A percentile compares a stretch with the other conserved stretches of the same genome.
phyloP scores from a whole-genome alignment of 1,139 yeast species.

The Blastobotrys arbuscula region DNA sequence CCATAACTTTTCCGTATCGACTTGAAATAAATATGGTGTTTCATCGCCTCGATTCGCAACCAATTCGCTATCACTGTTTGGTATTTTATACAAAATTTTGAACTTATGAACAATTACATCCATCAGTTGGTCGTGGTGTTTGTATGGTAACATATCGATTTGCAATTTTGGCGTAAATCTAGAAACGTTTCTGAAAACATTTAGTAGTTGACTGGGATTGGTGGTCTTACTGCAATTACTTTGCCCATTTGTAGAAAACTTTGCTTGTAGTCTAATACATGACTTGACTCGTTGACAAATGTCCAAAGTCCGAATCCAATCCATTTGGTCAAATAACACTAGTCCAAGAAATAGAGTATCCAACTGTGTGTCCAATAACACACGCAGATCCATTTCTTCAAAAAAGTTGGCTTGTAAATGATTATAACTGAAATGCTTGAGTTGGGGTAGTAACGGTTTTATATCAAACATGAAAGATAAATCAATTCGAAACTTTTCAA shows the following conservation, averaged over 20 bases:
- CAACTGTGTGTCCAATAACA: neutral
- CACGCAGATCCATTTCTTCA: constrained; percentile 5
- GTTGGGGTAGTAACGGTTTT: constrained; percentile 2
- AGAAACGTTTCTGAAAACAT: neutral
- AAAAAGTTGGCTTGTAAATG: constrained; percentile 1
- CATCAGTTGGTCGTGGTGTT: neutral
- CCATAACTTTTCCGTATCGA: constrained; percentile 6
- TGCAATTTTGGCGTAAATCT: constrained; percentile 6
- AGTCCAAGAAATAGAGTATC: constrained; percentile 1
- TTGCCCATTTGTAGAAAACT: neutral
- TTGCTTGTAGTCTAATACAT: neutral
- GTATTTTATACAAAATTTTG: neutral
- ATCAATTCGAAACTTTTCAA: constrained; percentile 6
- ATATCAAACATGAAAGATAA: constrained; percentile 3
- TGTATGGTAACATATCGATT: constrained; percentile 3
- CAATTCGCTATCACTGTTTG: neutral
- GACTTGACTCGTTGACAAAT: neutral
- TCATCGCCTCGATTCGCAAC: constrained; percentile 2
- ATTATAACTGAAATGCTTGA: constrained; percentile 4
- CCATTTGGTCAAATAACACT: neutral
- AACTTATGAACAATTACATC: neutral
- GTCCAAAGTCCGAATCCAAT: neutral
- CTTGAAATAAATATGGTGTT: constrained; percentile 4
- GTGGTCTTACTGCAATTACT: neutral
- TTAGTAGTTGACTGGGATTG: neutral